phyloP scores from a whole-genome alignment of 164 flowering plant genomes.

The grape (Vitis vinifera) region ASM3070453v1 NC_081813.1:22854001-22854500 shows the following conservation, averaged over 20 bases:
- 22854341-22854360: too few species aligned
- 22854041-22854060: slow-evolving; percentile 85
- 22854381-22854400: too few species aligned
- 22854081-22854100: slow-evolving; percentile 96
- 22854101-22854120: slow-evolving; percentile 97
- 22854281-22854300: too few species aligned
- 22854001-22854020: slow-evolving; percentile 55
- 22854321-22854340: too few species aligned
- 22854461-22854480: too few species aligned
- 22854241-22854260: not conserved
- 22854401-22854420: too few species aligned
- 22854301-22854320: too few species aligned
- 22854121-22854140: slow-evolving; percentile 94
- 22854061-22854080: slow-evolving; percentile 99
- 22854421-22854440: too few species aligned
- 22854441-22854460: too few species aligned
- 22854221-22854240: slow-evolving; percentile 98
- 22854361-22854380: too few species aligned
- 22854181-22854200: slow-evolving; percentile 98
- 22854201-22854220: slow-evolving; percentile 97
- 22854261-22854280: too few species aligned
- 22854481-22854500: too few species aligned
- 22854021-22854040: slow-evolving; percentile 79
- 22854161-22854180: slow-evolving; percentile 94
- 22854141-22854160: slow-evolving; percentile 99